Base-by-base conservation (phyloP, 805 yeast genomes). In the Teunomyces lycoperdinae region DNA sequence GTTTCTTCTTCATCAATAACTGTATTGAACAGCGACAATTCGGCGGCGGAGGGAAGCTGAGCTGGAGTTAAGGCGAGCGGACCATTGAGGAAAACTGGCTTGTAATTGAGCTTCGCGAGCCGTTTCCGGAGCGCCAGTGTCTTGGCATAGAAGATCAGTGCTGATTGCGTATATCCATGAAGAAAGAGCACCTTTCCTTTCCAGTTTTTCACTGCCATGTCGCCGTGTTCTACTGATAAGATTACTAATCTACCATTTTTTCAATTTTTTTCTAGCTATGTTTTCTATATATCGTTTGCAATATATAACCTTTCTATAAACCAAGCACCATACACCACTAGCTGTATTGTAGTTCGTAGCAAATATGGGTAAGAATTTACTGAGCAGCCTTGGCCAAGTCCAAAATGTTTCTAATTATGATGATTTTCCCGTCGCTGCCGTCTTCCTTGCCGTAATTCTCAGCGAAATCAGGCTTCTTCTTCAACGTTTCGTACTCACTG, bases 121-220 rank as follows among this genome's bases (percentile, higher is more conserved):
- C 83, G 78, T 58, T 94, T 92, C 53, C 98, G 77, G 26, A 92
- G 76, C 2, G 96, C 97, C 1, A 96, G 84, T 0, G 97, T 84
- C 65, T 94, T 92, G 56, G 86, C 88, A 46, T 95, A 85, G 68
- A 92, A 92, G 10, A 85, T 76, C 36, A 85, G 77, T 5, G 92
- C 92, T 52, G 84, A 85, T 73, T 92, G 96, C 11, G 91, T 81
- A 66, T 84, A 90, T 0, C 99, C 98, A 55, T 92, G 99, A 27
- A 94, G 71, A 66, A 94, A 92, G n/a, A 92, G 72, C 26, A 92
- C 74, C 56, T 83, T 83, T 9, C 73, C 77, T 40, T 64, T 67
- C 38, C 35, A 56, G 11, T 56, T 10, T 45, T 56, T 47, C 20
- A 34, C 8, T 8, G 42, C 11, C 46, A 44, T 44, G 1, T 20